Evolutionary conservation across 2,329 filamentous ascomycete species (phyloP).

Genomic region (Reticulascus tulasneorum): DNA sequence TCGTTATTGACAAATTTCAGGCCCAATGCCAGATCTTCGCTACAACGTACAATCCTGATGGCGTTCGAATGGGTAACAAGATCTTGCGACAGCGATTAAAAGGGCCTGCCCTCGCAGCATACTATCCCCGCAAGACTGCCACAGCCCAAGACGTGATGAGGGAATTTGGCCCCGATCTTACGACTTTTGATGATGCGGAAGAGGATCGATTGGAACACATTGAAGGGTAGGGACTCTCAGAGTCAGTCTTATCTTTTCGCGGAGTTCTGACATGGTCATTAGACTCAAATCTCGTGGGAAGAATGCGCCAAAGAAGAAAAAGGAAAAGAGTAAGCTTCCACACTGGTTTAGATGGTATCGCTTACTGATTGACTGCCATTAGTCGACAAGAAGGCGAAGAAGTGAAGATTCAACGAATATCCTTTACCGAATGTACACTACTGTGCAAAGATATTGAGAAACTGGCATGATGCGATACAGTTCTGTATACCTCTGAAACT

Average conservation of each 20-base stretch:
- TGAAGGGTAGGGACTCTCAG: slow-evolving; percentile 50
- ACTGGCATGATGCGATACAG: too few relatives aligned
- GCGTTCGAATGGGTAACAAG: slow-evolving; percentile 82
- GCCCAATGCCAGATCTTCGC: slow-evolving; percentile 89
- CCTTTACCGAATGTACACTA: too few relatives aligned
- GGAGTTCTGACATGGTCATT: too few relatives aligned
- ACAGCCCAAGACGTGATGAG: slow-evolving; percentile 71
- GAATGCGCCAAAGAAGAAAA: slow-evolving; percentile 85
- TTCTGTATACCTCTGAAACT: too few relatives aligned
- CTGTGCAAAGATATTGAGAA: too few relatives aligned
- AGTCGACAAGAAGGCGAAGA: too few relatives aligned
- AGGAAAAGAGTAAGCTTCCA: slow-evolving; percentile 31
- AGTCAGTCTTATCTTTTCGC: background rate
- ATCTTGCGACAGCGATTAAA: slow-evolving; percentile 82
- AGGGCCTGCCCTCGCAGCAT: slow-evolving; percentile 78
- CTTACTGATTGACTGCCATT: too few relatives aligned
- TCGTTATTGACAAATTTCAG: slow-evolving; percentile 40
- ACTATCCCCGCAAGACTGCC: slow-evolving; percentile 77
- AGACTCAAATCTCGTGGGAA: slow-evolving; percentile 80
- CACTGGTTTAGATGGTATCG: too few relatives aligned
- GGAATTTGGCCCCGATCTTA: slow-evolving; percentile 61
- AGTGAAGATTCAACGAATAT: too few relatives aligned
- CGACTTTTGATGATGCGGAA: slow-evolving; percentile 71
- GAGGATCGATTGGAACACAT: slow-evolving; percentile 76
- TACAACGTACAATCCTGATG: slow-evolving; percentile 83